These are phyloP conservation scores for Juglanconis oblonga DNA, from an alignment of 2,329 filamentous ascomycete genomes.

Conservation along the genomic window DNA sequence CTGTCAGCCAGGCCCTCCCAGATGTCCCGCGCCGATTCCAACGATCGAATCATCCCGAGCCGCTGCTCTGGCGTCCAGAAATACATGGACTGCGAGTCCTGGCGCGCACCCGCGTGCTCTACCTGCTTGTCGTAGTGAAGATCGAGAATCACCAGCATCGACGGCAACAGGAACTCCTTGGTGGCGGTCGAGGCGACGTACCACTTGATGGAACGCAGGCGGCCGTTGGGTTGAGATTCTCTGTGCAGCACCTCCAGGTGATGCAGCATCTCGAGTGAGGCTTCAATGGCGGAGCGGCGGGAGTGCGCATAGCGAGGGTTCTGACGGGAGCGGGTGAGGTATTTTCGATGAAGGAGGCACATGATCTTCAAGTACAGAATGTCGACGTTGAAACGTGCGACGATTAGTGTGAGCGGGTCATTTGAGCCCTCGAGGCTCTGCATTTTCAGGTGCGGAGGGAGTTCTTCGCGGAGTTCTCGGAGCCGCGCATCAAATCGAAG, in stretches of 20 bases:
- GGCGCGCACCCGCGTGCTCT: conserved; percentile 37
- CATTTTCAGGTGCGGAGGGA: conserved; percentile 78
- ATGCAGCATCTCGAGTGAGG: conserved; percentile 75
- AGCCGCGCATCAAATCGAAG: conserved; percentile 60
- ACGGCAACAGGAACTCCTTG: conserved; percentile 81
- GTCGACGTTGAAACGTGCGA: conserved; percentile 81
- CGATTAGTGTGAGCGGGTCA: conserved; percentile 80
- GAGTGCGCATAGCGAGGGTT: conserved; percentile 83
- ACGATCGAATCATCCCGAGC: conserved; percentile 70
- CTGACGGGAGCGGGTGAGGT: conserved; percentile 72
- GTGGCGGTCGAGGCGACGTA: conserved; percentile 76
- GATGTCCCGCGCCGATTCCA: conserved; percentile 72
- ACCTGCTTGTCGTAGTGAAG: conserved; percentile 66
- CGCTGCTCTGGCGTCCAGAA: conserved; percentile 61
- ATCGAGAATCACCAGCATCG: conserved; percentile 81
- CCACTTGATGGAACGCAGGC: conserved; percentile 71
- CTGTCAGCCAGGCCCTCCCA: conserved; percentile 76
- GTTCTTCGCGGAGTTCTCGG: conserved; percentile 58
- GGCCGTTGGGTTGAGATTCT: conserved; percentile 70
- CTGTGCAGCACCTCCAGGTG: conserved; percentile 74
- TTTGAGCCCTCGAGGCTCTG: conserved; percentile 71
- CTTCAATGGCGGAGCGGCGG: conserved; percentile 78
- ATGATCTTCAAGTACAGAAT: conserved; percentile 86
- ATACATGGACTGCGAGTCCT: conserved; percentile 42
- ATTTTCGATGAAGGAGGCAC: conserved; percentile 85